Evolutionary conservation across 805 yeast genomes (phyloP).

Genomic region (Jamesozyma lodderae): DNA sequence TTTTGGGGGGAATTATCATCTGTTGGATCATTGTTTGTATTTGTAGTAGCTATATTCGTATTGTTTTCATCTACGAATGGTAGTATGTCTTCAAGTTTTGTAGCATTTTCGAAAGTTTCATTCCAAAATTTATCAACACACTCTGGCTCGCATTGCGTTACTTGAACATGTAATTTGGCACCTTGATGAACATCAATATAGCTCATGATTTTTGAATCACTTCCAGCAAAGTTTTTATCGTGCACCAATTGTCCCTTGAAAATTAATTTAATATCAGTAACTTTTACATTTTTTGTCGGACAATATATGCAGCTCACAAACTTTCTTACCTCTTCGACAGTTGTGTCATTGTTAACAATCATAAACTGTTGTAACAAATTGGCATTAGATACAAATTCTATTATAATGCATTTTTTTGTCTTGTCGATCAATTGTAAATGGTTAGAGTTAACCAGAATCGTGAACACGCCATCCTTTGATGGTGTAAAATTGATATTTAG

Average conservation of each 20-base stretch:
- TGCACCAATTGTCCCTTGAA: slow-evolving; percentile 18
- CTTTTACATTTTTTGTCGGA: slow-evolving; percentile 13
- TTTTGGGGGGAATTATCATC: no score
- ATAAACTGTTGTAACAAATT: slow-evolving; percentile 17
- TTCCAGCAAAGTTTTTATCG: slow-evolving; percentile 14
- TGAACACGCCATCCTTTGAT: slow-evolving; percentile 20
- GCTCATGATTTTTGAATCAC: slow-evolving; percentile 14
- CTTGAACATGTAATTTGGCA: slow-evolving; percentile 22
- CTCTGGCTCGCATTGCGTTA: slow-evolving; percentile 11
- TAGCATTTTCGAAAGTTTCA: slow-evolving; percentile 5
- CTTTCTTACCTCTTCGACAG: slow-evolving; percentile 21
- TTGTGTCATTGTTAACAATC: slow-evolving; percentile 17
- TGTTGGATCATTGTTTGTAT: no score
- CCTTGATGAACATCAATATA: slow-evolving; percentile 10
- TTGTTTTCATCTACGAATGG: no score
- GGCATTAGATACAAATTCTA: slow-evolving; percentile 22
- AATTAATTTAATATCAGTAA: slow-evolving; percentile 20
- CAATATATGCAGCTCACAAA: slow-evolving; percentile 22
- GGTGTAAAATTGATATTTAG: slow-evolving; percentile 33
- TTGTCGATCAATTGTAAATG: slow-evolving; percentile 13
- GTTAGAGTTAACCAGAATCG: slow-evolving; percentile 23
- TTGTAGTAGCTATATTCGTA: no score
- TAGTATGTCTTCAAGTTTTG: no score
- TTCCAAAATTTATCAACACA: slow-evolving; percentile 25
- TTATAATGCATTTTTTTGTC: background rate